Percentiles rank a stretch among this genome's conserved stretches.
phyloP scores from a whole-genome alignment of 2,329 filamentous ascomycete species.

The Meredithiella fracta region DNA sequence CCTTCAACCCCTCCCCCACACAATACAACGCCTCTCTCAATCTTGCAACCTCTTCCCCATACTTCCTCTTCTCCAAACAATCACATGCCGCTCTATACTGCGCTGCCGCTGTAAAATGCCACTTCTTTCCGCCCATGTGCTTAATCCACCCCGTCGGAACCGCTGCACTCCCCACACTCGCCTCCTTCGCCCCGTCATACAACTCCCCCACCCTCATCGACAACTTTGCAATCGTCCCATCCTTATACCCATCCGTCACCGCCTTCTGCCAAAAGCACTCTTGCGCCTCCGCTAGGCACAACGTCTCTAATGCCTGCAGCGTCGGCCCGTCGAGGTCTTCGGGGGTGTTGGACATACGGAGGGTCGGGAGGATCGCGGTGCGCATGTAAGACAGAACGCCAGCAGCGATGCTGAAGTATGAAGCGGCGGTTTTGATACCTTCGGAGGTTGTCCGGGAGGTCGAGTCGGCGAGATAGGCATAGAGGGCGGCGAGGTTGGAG shows the following conservation, averaged over 20 bases:
- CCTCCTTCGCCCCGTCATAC: slow-evolving; percentile 70
- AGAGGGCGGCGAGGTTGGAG: slow-evolving; percentile 84
- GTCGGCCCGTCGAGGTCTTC: slow-evolving; percentile 93
- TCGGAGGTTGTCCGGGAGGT: slow-evolving; percentile 64
- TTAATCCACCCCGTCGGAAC: slow-evolving; percentile 95
- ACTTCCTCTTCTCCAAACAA: slow-evolving; percentile 81
- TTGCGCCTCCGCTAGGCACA: slow-evolving; percentile 83
- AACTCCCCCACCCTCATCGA: slow-evolving; percentile 81
- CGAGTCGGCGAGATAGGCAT: slow-evolving; percentile 76
- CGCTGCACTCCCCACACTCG: slow-evolving; percentile 72
- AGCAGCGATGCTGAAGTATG: slow-evolving; percentile 76
- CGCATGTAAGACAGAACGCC: slow-evolving; percentile 71
- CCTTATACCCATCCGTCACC: slow-evolving; percentile 83
- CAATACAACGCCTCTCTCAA: slow-evolving; percentile 68
- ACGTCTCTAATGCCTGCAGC: slow-evolving; percentile 62
- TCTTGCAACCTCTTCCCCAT: slow-evolving; percentile 86
- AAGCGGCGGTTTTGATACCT: slow-evolving; percentile 72
- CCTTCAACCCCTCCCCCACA: slow-evolving; percentile 72
- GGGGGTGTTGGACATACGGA: slow-evolving; percentile 64
- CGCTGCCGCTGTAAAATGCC: slow-evolving; percentile 90
- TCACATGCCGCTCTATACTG: slow-evolving; percentile 86
- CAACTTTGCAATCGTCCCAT: slow-evolving; percentile 78
- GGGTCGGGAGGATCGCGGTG: slow-evolving; percentile 59
- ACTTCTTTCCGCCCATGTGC: slow-evolving; percentile 90
- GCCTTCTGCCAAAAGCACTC: slow-evolving; percentile 98